Evolutionary conservation across 257 asterid species (phyloP), one percentile per base, ranked within the genome.

Genomic region (Primulina huaijiensis): DNA sequence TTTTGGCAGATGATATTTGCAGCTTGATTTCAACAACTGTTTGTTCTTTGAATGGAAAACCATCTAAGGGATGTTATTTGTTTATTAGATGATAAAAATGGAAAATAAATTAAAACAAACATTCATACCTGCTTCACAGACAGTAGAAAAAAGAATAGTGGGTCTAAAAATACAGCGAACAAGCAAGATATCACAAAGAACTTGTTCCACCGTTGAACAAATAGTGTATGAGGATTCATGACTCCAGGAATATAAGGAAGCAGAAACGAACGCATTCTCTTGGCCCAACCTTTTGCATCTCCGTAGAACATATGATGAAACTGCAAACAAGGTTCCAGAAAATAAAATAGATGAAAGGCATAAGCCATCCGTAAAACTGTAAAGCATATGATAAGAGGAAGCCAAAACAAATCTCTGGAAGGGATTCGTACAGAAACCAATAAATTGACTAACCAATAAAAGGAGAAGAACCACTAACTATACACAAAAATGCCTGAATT

Each of bases 171-270:
- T 65, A 87, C 80, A 21, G 96, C 95, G 72, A 82, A 62, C 57
- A 84, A 75, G 78, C 94, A 89, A 71, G 87, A 83, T 61, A 86
- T 76, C 20, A 77, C 89, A 35, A 92, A 92, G 78, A 92, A 86
- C 72, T 86, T 74, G 89, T 79, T 92, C 97, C 96, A 92, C 80
- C 66, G 75, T 65, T 84, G 97, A 62, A 92, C 84, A 72, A 74
- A 52, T 75, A 78, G 82, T 6, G 95, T 75, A 74, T 92, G 97
- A 75, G 96, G 95, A 81, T 92, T 92, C 87, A 92, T 92, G 73
- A 92, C 84, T 55, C 92, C 87, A 2, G 96, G 95, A 75, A 89
- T 78, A 77, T 56, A 89, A 43, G 76, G 80, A 61, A 66, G 68
- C 70, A 85, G 34, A 67, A 57, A 78, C 5, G 87, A 75, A 61